Evolutionary conservation across 306 rosid species (phyloP).

Genomic region (Pyrus betulifolia): DNA sequence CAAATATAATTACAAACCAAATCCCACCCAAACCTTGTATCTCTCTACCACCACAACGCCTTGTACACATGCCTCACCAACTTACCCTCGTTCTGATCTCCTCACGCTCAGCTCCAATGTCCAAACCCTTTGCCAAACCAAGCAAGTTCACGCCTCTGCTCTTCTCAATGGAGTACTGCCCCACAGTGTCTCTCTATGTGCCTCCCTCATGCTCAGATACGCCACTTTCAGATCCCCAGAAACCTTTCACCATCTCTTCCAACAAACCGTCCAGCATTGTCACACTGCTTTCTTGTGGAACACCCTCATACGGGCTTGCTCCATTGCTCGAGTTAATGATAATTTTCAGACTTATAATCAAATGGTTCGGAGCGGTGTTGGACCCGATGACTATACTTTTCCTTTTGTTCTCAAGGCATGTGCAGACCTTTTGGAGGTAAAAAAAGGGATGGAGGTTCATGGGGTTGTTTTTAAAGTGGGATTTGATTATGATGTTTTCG

Average conservation of each 20-base stretch:
- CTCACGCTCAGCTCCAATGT: conserved; percentile 37
- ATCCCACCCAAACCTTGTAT: not conserved
- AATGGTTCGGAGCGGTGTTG: conserved; percentile 53
- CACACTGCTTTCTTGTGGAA: conserved; percentile 68
- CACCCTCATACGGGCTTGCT: conserved; percentile 62
- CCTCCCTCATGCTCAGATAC: conserved; percentile 67
- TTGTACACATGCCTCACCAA: not conserved
- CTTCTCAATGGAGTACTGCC: conserved; percentile 58
- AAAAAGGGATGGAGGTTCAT: conserved; percentile 73
- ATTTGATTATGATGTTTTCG: conserved; percentile 53
- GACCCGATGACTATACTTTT: conserved; percentile 60
- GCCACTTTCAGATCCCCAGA: conserved; percentile 40
- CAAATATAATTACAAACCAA: not conserved
- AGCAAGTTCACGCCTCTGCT: conserved; percentile 63
- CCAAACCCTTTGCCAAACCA: conserved; percentile 47
- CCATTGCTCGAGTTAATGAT: conserved; percentile 41
- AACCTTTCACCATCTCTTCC: conserved; percentile 39
- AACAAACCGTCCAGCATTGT: conserved; percentile 31
- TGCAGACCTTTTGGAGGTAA: conserved; percentile 39
- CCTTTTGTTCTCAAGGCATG: conserved; percentile 72
- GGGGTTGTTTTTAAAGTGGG: conserved; percentile 59
- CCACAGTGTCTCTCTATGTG: conserved; percentile 53
- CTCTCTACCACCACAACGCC: not conserved
- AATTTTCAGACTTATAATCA: conserved; percentile 47
- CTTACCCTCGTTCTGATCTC: conserved; percentile 29